phyloP scores from a whole-genome alignment of 2,329 filamentous ascomycete genomes.

The Exophiala xenobiotica region DNA sequence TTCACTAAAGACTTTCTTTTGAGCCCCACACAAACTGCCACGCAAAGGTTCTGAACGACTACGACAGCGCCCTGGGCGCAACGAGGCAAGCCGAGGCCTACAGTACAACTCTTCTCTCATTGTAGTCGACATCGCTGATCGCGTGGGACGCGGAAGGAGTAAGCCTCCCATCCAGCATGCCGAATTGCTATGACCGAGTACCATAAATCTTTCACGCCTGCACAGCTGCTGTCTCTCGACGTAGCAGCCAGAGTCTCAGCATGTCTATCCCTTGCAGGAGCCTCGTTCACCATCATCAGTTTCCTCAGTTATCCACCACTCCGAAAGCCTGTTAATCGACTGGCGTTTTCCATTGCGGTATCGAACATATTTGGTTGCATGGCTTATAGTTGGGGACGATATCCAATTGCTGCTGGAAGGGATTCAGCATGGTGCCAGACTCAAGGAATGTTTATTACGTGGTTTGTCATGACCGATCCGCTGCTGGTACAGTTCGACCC shows the following conservation, averaged over 20 bases:
- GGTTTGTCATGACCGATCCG: conserved; percentile 26
- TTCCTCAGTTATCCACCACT: conserved; percentile 18
- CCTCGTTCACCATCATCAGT: conserved; percentile 22
- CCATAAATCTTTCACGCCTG: conserved; percentile 11
- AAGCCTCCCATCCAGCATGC: not conserved
- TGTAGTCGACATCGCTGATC: not conserved
- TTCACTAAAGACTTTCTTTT: no score
- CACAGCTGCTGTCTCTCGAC: conserved; percentile 15
- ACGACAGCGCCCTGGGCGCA: not conserved
- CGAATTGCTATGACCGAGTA: conserved; percentile 16
- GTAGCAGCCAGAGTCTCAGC: conserved; percentile 18
- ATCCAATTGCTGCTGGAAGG: conserved; percentile 17
- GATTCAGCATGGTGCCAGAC: conserved; percentile 21
- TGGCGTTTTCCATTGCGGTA: conserved; percentile 22
- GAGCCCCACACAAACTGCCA: no score
- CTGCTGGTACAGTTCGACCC: conserved; percentile 8
- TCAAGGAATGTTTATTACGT: conserved; percentile 19
- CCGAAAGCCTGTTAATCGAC: conserved; percentile 23
- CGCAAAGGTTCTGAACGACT: not conserved
- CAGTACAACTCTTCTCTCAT: not conserved
- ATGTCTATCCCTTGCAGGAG: conserved; percentile 18
- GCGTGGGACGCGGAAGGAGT: not conserved
- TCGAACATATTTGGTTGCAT: conserved; percentile 19
- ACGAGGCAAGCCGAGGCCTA: not conserved
- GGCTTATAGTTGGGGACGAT: conserved; percentile 20